Evolutionary conservation across 2,329 filamentous ascomycete genomes (phyloP).

Genomic region (Ceratocystis destructans): DNA sequence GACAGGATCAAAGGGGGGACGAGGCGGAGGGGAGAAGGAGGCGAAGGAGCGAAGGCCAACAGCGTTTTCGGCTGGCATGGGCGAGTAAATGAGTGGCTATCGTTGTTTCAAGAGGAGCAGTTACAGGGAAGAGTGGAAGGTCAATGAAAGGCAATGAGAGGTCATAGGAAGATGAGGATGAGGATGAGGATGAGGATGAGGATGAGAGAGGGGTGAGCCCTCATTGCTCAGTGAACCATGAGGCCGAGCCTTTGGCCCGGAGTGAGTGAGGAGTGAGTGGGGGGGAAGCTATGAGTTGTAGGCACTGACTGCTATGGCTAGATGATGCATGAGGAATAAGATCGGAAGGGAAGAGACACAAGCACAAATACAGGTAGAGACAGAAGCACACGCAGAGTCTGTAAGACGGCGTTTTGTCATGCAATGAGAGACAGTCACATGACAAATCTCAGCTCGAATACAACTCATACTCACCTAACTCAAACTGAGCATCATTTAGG

Average conservation of each 20-base stretch:
- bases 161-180: background rate
- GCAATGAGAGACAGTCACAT: too few relatives aligned
- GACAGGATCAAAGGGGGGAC: background rate
- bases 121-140: background rate
- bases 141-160: background rate
- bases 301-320: too few relatives aligned
- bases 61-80: background rate
- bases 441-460: too few relatives aligned
- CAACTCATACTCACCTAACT: too few relatives aligned
- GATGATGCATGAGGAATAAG: background rate
- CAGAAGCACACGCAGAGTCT: background rate
- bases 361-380: background rate
- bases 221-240: background rate
- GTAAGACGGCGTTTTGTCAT: too few relatives aligned
- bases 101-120: background rate
- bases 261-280: background rate
- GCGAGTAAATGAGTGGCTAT: background rate
- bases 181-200: background rate
- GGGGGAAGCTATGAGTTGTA: too few relatives aligned
- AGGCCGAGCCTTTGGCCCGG: constrained; percentile 5
- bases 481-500: too few relatives aligned
- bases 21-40: background rate
- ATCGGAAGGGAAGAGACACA: background rate
- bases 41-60: background rate
- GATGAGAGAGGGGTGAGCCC: background rate